Evolutionary conservation across 495 filamentous ascomycete genomes (phyloP).

Genomic region (Letharia lupina): DNA sequence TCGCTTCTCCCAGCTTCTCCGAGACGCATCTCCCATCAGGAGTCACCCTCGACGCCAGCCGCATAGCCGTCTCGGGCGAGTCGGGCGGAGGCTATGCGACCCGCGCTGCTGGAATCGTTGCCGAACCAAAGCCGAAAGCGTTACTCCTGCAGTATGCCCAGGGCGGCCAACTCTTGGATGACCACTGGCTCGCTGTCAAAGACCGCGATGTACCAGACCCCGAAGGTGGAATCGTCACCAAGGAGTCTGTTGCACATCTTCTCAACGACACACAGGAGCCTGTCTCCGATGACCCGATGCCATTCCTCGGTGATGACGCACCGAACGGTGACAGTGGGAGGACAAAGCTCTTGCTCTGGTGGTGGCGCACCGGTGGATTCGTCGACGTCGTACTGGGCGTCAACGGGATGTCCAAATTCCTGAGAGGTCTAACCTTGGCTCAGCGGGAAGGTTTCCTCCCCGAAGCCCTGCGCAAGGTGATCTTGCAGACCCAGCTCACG

Average conservation of each 20-base stretch:
- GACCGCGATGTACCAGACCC: conserved; percentile 20
- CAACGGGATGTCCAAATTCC: conserved; percentile 13
- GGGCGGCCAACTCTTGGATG: conserved; percentile 29
- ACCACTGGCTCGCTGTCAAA: conserved; percentile 25
- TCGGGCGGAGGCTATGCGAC: conserved; percentile 34
- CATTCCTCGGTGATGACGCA: conserved; percentile 9
- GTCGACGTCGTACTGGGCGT: conserved; percentile 16
- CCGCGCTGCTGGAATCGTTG: conserved; percentile 33
- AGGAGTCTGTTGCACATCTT: conserved; percentile 15
- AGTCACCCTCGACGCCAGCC: conserved; percentile 23
- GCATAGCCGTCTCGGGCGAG: conserved; percentile 33
- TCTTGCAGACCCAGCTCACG: conserved; percentile 31
- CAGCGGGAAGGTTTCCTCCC: conserved; percentile 22
- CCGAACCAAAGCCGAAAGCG: conserved; percentile 30
- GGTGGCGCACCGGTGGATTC: conserved; percentile 24
- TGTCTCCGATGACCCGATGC: conserved; percentile 23
- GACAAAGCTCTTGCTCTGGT: conserved; percentile 21
- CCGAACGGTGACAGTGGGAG: conserved; percentile 21
- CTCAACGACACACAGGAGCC: conserved; percentile 17
- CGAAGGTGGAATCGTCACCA: conserved; percentile 17
- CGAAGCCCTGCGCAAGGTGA: conserved; percentile 19
- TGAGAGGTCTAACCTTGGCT: conserved; percentile 6
- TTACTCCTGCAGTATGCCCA: conserved; percentile 30
- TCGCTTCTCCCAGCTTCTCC: conserved; percentile 19
- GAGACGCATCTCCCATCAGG: conserved; percentile 15